Base-by-base conservation (phyloP, 176 grass and related monocot species). In the Tillandsia leiboldiana region DNA sequence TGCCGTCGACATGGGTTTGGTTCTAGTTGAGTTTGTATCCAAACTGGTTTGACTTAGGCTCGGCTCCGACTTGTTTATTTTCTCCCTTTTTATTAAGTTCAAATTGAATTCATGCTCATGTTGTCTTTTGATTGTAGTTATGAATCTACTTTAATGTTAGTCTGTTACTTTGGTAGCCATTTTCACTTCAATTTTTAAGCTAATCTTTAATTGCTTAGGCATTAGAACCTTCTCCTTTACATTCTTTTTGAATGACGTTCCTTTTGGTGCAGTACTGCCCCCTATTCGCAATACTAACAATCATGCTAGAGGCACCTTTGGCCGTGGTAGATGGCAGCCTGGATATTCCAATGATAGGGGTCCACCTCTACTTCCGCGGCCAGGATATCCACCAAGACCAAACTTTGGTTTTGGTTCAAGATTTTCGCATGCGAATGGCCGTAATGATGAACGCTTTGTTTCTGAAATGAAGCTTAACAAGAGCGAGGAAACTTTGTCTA, bases 381-480 rank as follows among this genome's bases (percentile, higher is more conserved):
- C 94, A 75, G 88, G 92, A 66, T 72, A 90, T 87, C 71, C 77
- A 57, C 89, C 81, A 26, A 69, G 93, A 29, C 80, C 87, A 51
- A 87, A 83, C 29, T 87, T 81, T 59, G 86, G 89, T 52, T 89
- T 76, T 58, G 89, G 89, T 50, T 51, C 75, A 42, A 96, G 82
- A 52, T 90, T 86, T 85, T 76, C 79, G 18, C 82, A 87, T 48
- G 83, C 63, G 73, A 99, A 99, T 80, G 87, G 87, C 8, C 87
- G 83, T 59, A 89, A 92, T 12, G 82, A 80, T 63, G 94, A 93
- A 86, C 76, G 87, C 28, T 93, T 99, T 78, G 87, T 99, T 83
- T 93, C 94, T 82, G 94, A 99, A 47, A 87, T 99, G 72, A 99
- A 85, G 72, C 90, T 99, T 70, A 99, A 92, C 77, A 99, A 99